Percentiles rank a stretch among this genome's conserved stretches.
These are phyloP conservation scores for Globisporangium radiosum DNA, from an alignment of 352 stramenopile species.

Conservation along the genomic window DNA sequence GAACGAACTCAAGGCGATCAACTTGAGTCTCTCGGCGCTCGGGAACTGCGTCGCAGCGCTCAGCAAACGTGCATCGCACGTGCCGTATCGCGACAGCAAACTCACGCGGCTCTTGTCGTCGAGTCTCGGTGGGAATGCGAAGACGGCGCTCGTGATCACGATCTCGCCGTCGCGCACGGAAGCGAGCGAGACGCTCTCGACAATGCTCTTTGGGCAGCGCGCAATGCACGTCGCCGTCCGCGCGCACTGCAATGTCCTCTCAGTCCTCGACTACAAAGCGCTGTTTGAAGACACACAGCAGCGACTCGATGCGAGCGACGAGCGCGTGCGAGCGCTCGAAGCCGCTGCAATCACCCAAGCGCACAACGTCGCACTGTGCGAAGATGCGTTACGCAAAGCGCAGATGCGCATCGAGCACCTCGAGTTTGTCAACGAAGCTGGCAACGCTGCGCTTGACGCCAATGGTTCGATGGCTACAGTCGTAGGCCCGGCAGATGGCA, in stretches of 20 bases:
- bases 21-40: conserved; percentile 64
- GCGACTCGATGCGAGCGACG: conserved; percentile 33
- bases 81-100: conserved; percentile 75
- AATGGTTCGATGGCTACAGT: no score
- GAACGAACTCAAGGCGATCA: conserved; percentile 65
- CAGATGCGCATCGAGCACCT: conserved; percentile 54
- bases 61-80: conserved; percentile 39
- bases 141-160: conserved; percentile 61
- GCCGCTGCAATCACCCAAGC: conserved; percentile 6
- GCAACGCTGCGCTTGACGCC: conserved; percentile 13
- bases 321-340: conserved; percentile 16
- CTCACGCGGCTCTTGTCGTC: conserved; percentile 61
- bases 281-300: conserved; percentile 57
- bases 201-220: conserved; percentile 66
- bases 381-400: conserved; percentile 51
- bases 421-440: conserved; percentile 51
- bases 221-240: conserved; percentile 64
- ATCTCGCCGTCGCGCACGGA: conserved; percentile 41
- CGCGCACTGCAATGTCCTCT: conserved; percentile 53
- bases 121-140: conserved; percentile 67
- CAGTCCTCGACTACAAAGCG: conserved; percentile 58
- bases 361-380: conserved; percentile 15
- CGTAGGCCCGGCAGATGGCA: no score
- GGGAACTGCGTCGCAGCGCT: conserved; percentile 72
- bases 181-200: conserved; percentile 51